Evolutionary conservation across 257 asterid genomes (phyloP).

Genomic region (Nicotiana paniculata): DNA sequence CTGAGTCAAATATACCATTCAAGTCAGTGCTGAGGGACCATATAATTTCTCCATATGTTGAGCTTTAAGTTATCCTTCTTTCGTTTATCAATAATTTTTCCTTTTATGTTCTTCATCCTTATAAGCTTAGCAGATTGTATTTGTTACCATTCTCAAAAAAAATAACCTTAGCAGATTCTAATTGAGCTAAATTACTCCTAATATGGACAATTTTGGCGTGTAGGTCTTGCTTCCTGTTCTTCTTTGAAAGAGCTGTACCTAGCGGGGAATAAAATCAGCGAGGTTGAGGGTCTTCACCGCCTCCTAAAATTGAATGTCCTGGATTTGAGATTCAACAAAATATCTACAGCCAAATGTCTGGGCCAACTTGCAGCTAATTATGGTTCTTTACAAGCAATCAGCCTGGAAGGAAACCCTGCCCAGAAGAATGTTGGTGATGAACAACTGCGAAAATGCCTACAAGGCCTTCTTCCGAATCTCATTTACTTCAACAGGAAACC

Average conservation of each 20-base stretch:
- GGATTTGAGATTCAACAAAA: slow-evolving; percentile 90
- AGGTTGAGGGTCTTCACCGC: slow-evolving; percentile 98
- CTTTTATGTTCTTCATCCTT: background rate
- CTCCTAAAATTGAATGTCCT: slow-evolving; percentile 74
- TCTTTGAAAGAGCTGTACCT: slow-evolving; percentile 86
- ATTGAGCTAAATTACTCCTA: background rate
- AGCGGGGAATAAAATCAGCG: slow-evolving; percentile 95
- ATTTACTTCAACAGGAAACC: slow-evolving; percentile 69
- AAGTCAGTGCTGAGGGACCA: background rate
- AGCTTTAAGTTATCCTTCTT: background rate
- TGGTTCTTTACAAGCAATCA: slow-evolving; percentile 80
- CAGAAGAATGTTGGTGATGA: slow-evolving; percentile 95
- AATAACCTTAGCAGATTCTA: background rate
- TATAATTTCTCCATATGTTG: background rate
- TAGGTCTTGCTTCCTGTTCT: slow-evolving; percentile 89
- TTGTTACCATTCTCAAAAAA: too few species aligned
- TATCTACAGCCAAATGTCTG: slow-evolving; percentile 78
- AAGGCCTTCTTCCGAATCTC: slow-evolving; percentile 77
- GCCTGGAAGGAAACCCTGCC: slow-evolving; percentile 91
- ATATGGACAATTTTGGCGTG: slow-evolving; percentile 11
- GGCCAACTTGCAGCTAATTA: slow-evolving; percentile 98
- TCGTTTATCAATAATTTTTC: background rate
- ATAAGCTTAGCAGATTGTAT: background rate
- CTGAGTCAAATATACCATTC: background rate
- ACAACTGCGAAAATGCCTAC: slow-evolving; percentile 67